Percentiles rank a stretch among this genome's conserved stretches.
These are phyloP conservation scores for Lactarius deliciosus DNA, from an alignment of 768 basidiomycete species.

Conservation along the genomic window DNA sequence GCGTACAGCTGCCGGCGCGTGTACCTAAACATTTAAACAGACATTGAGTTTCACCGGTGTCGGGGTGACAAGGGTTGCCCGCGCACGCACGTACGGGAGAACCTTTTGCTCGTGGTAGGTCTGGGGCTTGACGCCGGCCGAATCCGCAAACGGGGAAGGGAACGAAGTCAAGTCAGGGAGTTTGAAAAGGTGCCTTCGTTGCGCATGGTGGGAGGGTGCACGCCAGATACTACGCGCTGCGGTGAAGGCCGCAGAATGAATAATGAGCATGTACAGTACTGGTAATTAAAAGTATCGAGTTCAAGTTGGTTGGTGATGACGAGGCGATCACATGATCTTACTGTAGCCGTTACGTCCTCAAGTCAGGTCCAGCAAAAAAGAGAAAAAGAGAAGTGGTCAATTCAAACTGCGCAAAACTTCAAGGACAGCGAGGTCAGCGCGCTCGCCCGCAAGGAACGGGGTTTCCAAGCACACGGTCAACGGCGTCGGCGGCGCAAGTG, in stretches of 20 bases:
- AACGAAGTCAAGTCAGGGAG: slow-evolving; percentile 51
- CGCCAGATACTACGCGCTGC: slow-evolving; percentile 5
- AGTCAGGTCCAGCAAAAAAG: neutral
- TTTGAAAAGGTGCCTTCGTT: slow-evolving; percentile 33
- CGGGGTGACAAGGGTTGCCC: slow-evolving; percentile 4
- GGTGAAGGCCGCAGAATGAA: slow-evolving; percentile 3
- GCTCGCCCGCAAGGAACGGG: slow-evolving; percentile 1
- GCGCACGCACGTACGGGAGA: slow-evolving; percentile 65
- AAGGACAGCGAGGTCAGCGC: slow-evolving; percentile 25
- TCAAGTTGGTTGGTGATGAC: neutral
- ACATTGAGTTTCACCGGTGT: neutral
- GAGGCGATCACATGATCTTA: slow-evolving; percentile 7
- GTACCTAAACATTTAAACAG: slow-evolving; percentile 54
- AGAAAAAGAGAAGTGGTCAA: neutral
- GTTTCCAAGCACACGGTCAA: neutral
- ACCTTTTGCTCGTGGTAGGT: slow-evolving; percentile 82
- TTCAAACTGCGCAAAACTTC: slow-evolving; percentile 26
- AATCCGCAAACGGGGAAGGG: slow-evolving; percentile 39
- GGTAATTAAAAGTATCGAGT: too few species aligned
- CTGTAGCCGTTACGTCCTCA: neutral
- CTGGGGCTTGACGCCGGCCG: slow-evolving; percentile 46
- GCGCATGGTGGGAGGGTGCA: slow-evolving; percentile 4
- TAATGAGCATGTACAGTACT: slow-evolving; percentile 17
- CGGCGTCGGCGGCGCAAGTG: neutral
- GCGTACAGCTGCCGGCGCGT: slow-evolving; percentile 74